These are phyloP conservation scores for Penicillium alfredii DNA, from an alignment of 495 filamentous ascomycete genomes.

Conservation along the genomic window DNA sequence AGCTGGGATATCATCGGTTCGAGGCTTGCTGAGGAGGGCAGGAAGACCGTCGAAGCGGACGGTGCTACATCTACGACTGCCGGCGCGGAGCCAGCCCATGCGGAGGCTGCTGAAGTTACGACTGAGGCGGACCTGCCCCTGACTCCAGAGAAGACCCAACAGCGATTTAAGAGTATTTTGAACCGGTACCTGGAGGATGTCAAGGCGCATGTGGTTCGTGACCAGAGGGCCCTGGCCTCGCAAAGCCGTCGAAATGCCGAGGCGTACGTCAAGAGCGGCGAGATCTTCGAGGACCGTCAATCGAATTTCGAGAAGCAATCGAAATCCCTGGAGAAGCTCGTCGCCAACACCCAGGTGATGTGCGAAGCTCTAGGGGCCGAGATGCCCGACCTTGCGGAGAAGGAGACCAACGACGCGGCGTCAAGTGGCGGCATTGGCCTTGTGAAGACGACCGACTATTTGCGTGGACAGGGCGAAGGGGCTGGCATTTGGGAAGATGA, in stretches of 20 bases:
- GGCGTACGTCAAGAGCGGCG: conserved; percentile 96
- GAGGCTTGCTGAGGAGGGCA: conserved; percentile 61
- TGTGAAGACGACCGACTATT: conserved; percentile 87
- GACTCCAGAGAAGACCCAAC: conserved; percentile 66
- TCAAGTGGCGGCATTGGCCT: conserved; percentile 80
- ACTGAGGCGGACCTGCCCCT: conserved; percentile 59
- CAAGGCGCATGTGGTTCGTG: conserved; percentile 77
- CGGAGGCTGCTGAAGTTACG: conserved; percentile 36
- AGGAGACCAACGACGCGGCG: conserved; percentile 58
- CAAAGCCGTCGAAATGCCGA: conserved; percentile 94
- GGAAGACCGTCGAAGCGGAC: conserved; percentile 81
- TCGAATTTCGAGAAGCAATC: conserved; percentile 89
- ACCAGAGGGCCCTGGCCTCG: conserved; percentile 75
- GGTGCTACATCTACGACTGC: conserved; percentile 55
- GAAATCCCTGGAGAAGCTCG: conserved; percentile 85
- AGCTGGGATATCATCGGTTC: conserved; percentile 91
- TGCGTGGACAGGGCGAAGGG: conserved; percentile 83
- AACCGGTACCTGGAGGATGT: conserved; percentile 90
- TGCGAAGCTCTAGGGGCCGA: conserved; percentile 85
- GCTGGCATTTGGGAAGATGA: conserved; percentile 99
- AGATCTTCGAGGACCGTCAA: conserved; percentile 97
- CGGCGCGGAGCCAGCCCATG: conserved; percentile 44
- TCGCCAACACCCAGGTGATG: conserved; percentile 84
- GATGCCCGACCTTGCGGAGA: conserved; percentile 88
- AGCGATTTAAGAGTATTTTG: conserved; percentile 82